Percentiles rank a stretch among this genome's conserved stretches.
phyloP scores from a whole-genome alignment of 305 asterid genomes.

The Plantago coronopus region DNA sequence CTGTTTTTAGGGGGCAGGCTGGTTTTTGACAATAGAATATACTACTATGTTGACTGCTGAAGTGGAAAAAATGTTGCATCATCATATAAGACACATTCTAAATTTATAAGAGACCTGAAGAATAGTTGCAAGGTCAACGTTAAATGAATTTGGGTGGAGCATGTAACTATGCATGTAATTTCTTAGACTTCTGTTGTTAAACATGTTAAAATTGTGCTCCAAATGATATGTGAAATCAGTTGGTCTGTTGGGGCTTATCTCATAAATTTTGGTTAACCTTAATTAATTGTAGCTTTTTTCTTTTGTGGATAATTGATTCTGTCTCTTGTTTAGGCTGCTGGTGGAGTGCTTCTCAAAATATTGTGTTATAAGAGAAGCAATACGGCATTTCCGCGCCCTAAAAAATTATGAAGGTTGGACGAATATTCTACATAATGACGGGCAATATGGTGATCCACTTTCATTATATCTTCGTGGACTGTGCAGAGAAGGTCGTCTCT shows the following conservation, averaged over 20 bases:
- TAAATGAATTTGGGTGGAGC: slow-evolving; percentile 15
- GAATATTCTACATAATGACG: slow-evolving; percentile 58
- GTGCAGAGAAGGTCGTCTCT: slow-evolving; percentile 79
- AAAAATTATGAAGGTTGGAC: slow-evolving; percentile 78
- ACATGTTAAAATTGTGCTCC: slow-evolving; percentile 17
- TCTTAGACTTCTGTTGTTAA: slow-evolving; percentile 12
- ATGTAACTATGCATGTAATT: slow-evolving; percentile 10
- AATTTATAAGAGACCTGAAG: slow-evolving; percentile 10
- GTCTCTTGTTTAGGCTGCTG: slow-evolving; percentile 54
- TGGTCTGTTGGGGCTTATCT: slow-evolving; percentile 16
- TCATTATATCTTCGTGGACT: slow-evolving; percentile 91
- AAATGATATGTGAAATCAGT: slow-evolving; percentile 21
- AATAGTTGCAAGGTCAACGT: slow-evolving; percentile 11
- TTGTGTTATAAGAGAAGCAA: slow-evolving; percentile 88
- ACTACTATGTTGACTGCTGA: slow-evolving; percentile 6
- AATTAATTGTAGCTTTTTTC: slow-evolving; percentile 16
- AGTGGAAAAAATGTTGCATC: slow-evolving; percentile 14
- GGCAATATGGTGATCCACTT: slow-evolving; percentile 93
- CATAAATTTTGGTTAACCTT: slow-evolving; percentile 13
- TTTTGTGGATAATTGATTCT: slow-evolving; percentile 21
- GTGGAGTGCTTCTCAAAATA: slow-evolving; percentile 98
- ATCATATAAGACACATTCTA: background rate
- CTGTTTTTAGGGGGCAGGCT: background rate
- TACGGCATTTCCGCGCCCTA: slow-evolving; percentile 92
- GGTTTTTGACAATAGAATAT: slow-evolving; percentile 1